Evolutionary conservation across 768 basidiomycete genomes (phyloP), one percentile per base, ranked within the genome.

Genomic region (Mycena rebaudengoi): DNA sequence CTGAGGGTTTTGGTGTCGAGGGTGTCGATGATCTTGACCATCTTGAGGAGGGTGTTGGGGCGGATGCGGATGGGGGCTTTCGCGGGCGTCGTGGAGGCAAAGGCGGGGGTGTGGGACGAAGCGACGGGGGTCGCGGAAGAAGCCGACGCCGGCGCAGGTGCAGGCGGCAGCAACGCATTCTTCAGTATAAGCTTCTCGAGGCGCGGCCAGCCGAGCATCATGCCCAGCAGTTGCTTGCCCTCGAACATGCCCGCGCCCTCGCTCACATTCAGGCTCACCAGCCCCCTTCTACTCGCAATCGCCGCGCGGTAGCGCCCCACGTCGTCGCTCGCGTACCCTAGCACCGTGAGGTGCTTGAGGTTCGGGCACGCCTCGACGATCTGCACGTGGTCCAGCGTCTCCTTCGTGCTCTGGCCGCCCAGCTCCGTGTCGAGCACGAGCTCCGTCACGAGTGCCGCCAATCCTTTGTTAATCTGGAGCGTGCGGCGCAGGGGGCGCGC

Each of bases 381-480:
- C 1, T 52, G 63, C 29, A 35, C 26, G 30, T 64, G 63, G 21
- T 64, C 63, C 16, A 16, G 35, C 16, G 63, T 64, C 51, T 64
- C 63, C 57, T 41, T 14, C 0, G 56, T 50, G 12, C 54, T 57
- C 45, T 64, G 63, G 21, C 43, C 11, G 39, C 63, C 59, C 0
- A 64, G 57, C 56, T 64, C 63, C 18, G 63, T 64, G 51, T 64
- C 62, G 41, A 64, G 21, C 3, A 64, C 62, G 12, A 64, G 62
- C 26, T 64, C 62, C 2, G 20, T 33, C 4, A 64, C 56, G 11
- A 59, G 41, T 18, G 16, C 43, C 10, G 63, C 63, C 23, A 64
- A 45, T 4, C 5, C 56, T 2, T 20, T 20, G 30, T 46, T 59
- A 14, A 3, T 21, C 21, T 59, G 44, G 23, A 64, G 57, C 29